Base-by-base conservation (phyloP, 495 filamentous ascomycete genomes). In the Hyaloscypha variabilis region DNA sequence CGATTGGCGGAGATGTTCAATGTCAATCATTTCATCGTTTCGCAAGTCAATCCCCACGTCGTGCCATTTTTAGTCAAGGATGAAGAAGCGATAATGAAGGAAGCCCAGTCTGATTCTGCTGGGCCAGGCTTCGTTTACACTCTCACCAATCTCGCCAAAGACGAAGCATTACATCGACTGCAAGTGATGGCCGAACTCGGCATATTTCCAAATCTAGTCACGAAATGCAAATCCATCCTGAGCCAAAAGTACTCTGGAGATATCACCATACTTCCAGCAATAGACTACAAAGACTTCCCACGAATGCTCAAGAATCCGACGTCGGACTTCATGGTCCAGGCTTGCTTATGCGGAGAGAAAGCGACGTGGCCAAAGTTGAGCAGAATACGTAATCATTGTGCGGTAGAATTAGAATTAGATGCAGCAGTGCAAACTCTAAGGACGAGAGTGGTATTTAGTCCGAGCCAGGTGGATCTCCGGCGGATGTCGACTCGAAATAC, bases 11-110 rank as follows among this genome's bases (percentile, higher is more conserved):
- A 97, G 69, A 94, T 97, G 91, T 97, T 97, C 77, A 97, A 97
- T 72, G 93, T 97, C 77, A 98, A 97, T 72, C 93, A 97, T 72
- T 97, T 97, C 73, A 97, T 98, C 71, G 94, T 97, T 31, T 97
- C 93, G 0, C 94, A 98, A 72, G 92, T 96, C 53, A 97, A 97
- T 71, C 94, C 94, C 1, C 94, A 97, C 69, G 90, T 97, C 30
- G 88, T 96, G 0, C 93, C 94, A 8, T 97, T 98, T 67, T 80
- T 97, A 21, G 77, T 83, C 25, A 90, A 88, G 69, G 89, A 94
- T 63, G 88, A 91, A 62, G 82, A 83, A 13, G 77, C 82, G 0
- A 77, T 77, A 30, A 72, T 75, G 14, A 71, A 74, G 39, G 69
- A 76, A 30, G 73, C 72, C n/a, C 75, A 79, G 29, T 73, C 77